phyloP scores from a whole-genome alignment of 352 stramenopile genomes.

The Peronospora belbahrii region DNA sequence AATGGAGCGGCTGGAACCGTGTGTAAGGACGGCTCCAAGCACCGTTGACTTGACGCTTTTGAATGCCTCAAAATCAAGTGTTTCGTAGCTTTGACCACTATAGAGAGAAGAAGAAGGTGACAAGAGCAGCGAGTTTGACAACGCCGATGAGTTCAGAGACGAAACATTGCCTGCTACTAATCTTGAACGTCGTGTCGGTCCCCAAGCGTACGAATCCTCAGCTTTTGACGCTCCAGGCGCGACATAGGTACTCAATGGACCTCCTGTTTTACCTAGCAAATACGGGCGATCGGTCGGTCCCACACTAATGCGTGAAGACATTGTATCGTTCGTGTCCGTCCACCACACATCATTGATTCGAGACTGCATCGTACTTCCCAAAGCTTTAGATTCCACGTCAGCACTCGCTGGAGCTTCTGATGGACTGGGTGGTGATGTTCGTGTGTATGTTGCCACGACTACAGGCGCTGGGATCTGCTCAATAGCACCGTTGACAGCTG shows the following conservation, averaged over 20 bases:
- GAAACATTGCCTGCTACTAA: conserved; percentile 33
- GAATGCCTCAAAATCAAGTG: conserved; percentile 35
- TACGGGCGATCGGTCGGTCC: conserved; percentile 9
- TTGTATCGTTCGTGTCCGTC: conserved; percentile 38
- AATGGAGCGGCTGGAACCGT: conserved; percentile 23
- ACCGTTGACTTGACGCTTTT: conserved; percentile 29
- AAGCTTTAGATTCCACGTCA: conserved; percentile 6
- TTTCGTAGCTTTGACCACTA: conserved; percentile 14
- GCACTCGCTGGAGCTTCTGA: conserved; percentile 12
- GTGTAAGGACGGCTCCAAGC: conserved; percentile 2
- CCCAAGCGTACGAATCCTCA: conserved; percentile 22
- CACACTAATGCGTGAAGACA: conserved; percentile 44
- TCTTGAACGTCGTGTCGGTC: conserved; percentile 19
- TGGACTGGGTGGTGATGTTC: conserved; percentile 17
- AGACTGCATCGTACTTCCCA: conserved; percentile 37
- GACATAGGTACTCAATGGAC: neutral
- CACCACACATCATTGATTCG: conserved; percentile 51
- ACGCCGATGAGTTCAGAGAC: conserved; percentile 26
- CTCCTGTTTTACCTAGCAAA: neutral
- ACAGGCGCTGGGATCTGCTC: conserved; percentile 13
- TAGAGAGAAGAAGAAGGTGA: conserved; percentile 9
- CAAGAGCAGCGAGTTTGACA: conserved; percentile 18
- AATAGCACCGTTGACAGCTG: conserved; percentile 2
- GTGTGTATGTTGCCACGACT: conserved; percentile 25
- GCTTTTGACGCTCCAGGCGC: conserved; percentile 9